Evolutionary conservation across 2,329 filamentous ascomycete genomes (phyloP), one percentile per base, ranked within the genome.

Genomic region (Akanthomyces lecanii): DNA sequence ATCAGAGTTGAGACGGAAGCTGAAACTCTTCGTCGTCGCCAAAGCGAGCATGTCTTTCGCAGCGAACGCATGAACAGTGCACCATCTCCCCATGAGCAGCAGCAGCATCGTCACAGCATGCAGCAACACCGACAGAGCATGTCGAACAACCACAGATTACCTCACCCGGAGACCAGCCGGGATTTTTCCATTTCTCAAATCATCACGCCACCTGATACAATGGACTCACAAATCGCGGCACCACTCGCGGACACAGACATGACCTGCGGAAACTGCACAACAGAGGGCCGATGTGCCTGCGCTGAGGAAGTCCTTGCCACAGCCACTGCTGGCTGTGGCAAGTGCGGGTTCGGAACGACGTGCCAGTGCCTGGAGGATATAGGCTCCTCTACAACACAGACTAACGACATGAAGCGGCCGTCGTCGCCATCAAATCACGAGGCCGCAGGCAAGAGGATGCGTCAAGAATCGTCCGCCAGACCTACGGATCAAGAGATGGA

Each of bases 341-440:
- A 85, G 62, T 92, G 90, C 72, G 84, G 81, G 21, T 75, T 85
- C 8, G 84, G 82, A 53, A 80, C 81, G 8, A 82, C 82, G 58
- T 92, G 90, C 68, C 81, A 86, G 68, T 90, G 88, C 66, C 79
- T 88, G 40, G 79, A 82, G 55, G 83, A 87, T 65, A 86, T 86
- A 61, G 76, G 77, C 14, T 72, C 73, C 45, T 72, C 59, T 30
- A 65, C 74, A 8, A 78, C 79, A 51, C 68, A 67, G 18, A 63
- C 63, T 14, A 67, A 71, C 16, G 71, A 71, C 5, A 71, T 83
- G 42, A 86, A 86, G 74, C 76, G 84, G 47, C 77, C 82, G 2
- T 72, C 75, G 2, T 84, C 83, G 1, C 79, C 79, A 1, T 77
- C 79, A 1, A 73, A 71, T 4, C 63, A 72, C 18, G 73, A 69